These are phyloP conservation scores for Psilocybe cyanescens DNA, from an alignment of 768 basidiomycete species.

Conservation along the genomic window DNA sequence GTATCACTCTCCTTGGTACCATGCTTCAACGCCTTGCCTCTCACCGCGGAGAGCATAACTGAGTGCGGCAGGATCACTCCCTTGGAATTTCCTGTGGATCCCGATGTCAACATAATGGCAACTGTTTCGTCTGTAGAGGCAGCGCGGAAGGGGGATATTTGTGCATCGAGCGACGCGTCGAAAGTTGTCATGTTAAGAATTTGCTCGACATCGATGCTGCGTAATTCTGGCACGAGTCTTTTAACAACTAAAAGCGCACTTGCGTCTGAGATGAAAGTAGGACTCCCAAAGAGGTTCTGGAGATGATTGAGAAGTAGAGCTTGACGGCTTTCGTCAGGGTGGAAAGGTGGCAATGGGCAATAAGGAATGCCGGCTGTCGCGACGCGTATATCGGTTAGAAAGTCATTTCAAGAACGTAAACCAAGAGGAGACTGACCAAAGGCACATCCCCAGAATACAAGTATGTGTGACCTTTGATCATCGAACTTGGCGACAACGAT, in stretches of 20 bases:
- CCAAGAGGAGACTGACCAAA: not conserved
- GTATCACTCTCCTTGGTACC: not conserved
- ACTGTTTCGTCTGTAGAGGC: not conserved
- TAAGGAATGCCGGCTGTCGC: not conserved
- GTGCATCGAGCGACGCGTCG: not conserved
- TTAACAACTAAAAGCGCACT: not conserved
- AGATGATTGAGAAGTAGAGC: not conserved
- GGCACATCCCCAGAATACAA: constrained; percentile 2
- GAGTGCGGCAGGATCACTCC: not conserved
- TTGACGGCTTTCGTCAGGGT: constrained; percentile 1
- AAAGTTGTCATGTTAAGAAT: not conserved
- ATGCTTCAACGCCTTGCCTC: not conserved
- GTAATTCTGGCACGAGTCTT: not conserved
- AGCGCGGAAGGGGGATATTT: not conserved
- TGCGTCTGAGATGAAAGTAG: not conserved
- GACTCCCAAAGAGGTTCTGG: not conserved
- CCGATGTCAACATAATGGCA: constrained; percentile 1
- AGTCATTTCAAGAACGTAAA: not conserved
- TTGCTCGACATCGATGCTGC: not conserved
- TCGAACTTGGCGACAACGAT: not conserved
- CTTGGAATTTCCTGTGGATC: constrained; percentile 4
- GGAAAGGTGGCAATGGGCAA: constrained; percentile 1
- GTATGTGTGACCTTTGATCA: not conserved
- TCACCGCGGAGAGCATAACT: not conserved
- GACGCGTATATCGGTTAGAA: not conserved